Base-by-base conservation (phyloP, 1,139 yeast species). In the Magnusiomyces paraingens region DNA sequence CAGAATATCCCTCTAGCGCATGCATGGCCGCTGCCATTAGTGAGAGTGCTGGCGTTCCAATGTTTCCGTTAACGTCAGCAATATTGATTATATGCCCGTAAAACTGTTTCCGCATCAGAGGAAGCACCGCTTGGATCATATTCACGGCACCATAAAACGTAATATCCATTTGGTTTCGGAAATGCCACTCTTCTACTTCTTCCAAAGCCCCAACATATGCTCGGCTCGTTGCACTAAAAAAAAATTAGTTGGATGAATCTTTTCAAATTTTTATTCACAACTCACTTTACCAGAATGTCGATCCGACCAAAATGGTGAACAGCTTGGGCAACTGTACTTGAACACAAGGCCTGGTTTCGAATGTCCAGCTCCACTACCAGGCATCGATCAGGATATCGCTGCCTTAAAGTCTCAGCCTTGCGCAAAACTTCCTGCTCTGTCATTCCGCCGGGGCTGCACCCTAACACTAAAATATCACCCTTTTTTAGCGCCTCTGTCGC, bases 1-100 rank as follows among this genome's bases (percentile, higher is more conserved):
- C 72, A 6, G 61, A 57, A 52, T 67, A 69, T 21, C 72, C 72
- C 53, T 69, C 72, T 15, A 69, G 57, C 3, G 70, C 72, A 48
- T 67, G 67, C 52, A 62, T 59, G 6, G 70, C 67, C 4, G 70
- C 61, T 1, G 69, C 58, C 43, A 63, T 42, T 11, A 65, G 57
- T 1, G 69, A 65, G 20, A 68, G 51, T 1, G 62, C 57, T 1
- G 72, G 71, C 3, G 68, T 67, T 14, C 69, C 70, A 39, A 67
- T 54, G 18, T 61, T 60, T 1, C 70, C 72, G 46, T 63, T 62
- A 29, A 66, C 58, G 50, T 70, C 71, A 14, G 69, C 63, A 14
- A 69, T 54, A 39, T 64, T 64, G 35, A 69, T 58, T 41, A 69
- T 64, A 53, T 69, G 72, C 8, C 72, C 72, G 17, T 49, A 49